Conservation (phyloP, 768 basidiomycete genomes). For the Boletus patriciae region DNA sequence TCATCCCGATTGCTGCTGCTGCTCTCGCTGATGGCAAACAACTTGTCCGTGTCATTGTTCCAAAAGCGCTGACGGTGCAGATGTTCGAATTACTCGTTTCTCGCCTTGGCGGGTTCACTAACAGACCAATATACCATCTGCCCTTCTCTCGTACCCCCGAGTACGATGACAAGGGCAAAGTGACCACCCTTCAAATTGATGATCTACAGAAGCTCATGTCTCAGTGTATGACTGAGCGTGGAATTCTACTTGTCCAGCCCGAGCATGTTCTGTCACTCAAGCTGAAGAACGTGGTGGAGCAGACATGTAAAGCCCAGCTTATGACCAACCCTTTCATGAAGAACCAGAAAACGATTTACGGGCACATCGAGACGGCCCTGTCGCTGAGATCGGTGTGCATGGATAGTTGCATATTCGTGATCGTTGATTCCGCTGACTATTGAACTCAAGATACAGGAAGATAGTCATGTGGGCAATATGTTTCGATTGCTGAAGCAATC, state of each 20-base stretch:
- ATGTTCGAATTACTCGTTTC: conserved; percentile 46
- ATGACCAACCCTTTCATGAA: conserved; percentile 17
- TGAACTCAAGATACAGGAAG: not conserved
- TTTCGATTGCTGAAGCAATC: not conserved
- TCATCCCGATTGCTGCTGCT: conserved; percentile 44
- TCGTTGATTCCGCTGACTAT: not conserved
- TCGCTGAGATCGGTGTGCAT: not conserved
- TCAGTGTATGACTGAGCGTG: conserved; percentile 37
- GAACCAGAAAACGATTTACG: not conserved
- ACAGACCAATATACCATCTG: conserved; percentile 45
- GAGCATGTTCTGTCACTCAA: conserved; percentile 51
- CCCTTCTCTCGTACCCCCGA: conserved; percentile 45
- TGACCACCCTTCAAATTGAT: too few relatives aligned
- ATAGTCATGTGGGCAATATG: not conserved
- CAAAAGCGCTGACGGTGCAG: conserved; percentile 41
- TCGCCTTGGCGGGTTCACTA: conserved; percentile 41
- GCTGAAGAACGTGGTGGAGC: conserved; percentile 40
- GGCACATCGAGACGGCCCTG: not conserved
- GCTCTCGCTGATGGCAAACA: conserved; percentile 41
- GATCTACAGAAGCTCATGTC: conserved; percentile 34
- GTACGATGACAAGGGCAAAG: too few relatives aligned
- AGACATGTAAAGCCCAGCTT: too few relatives aligned
- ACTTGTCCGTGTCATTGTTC: conserved; percentile 46
- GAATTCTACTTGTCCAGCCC: conserved; percentile 47
- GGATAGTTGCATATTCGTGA: not conserved